Conservation (phyloP, 2,329 filamentous ascomycete genomes). For the Aureobasidium musti region DNA sequence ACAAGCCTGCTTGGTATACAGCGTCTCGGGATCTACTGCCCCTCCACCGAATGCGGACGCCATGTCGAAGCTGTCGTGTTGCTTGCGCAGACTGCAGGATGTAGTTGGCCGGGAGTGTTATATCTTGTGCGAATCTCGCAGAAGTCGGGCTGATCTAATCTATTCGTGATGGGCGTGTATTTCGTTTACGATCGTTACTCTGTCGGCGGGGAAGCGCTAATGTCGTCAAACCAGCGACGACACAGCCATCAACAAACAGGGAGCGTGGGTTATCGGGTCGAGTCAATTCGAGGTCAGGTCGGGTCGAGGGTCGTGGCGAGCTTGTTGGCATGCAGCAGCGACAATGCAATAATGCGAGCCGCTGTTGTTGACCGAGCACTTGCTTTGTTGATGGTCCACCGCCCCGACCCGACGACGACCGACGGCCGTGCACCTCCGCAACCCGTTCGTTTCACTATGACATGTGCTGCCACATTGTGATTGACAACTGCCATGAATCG, state of each 20-base stretch:
- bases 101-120: background rate
- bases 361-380: slow-evolving; percentile 13
- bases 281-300: background rate
- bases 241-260: slow-evolving; percentile 1
- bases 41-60: slow-evolving; percentile 30
- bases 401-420: slow-evolving; percentile 6
- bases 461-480: background rate
- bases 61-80: slow-evolving; percentile 18
- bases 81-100: background rate
- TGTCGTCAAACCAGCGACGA: slow-evolving; percentile 26
- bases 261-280: background rate
- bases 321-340: background rate
- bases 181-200: slow-evolving; percentile 21
- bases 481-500: background rate
- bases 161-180: slow-evolving; percentile 9
- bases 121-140: background rate
- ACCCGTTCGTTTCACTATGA: slow-evolving; percentile 1
- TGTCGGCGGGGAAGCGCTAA: slow-evolving; percentile 5
- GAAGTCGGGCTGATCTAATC: background rate
- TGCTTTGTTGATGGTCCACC: slow-evolving; percentile 24
- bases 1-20: slow-evolving; percentile 77
- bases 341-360: slow-evolving; percentile 14
- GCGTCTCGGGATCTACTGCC: slow-evolving; percentile 71
- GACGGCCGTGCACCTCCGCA: slow-evolving; percentile 8
- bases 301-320: background rate